Evolutionary conservation across 257 asterid species (phyloP).

Genomic region (Solanum ahanhuiri): DNA sequence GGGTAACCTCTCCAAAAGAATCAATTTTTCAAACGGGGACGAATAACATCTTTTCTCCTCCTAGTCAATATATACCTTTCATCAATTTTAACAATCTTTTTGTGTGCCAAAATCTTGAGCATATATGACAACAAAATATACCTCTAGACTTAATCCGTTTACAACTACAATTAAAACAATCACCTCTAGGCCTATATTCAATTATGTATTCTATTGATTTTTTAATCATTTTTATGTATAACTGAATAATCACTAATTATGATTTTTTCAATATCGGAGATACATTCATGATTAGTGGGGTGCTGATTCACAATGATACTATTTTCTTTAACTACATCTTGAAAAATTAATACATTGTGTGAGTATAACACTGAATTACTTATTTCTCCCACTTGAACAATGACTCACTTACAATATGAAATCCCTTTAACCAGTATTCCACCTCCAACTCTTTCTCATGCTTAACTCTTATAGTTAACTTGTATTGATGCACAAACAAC

Average conservation of each 20-base stretch:
- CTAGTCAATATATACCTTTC: neutral
- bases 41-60: neutral
- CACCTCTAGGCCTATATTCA: neutral
- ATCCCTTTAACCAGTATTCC: neutral
- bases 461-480: no score
- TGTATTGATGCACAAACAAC: no score
- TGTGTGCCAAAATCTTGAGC: neutral
- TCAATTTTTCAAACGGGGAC: neutral
- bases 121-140: neutral
- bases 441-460: neutral
- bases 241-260: neutral
- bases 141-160: neutral
- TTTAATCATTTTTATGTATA: neutral
- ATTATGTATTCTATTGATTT: neutral
- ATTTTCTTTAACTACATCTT: neutral
- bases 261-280: neutral
- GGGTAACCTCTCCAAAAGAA: neutral
- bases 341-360: neutral
- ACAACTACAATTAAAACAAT: neutral
- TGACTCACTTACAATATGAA: neutral
- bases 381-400: neutral
- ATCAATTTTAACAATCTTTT: neutral
- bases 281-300: neutral
- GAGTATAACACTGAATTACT: neutral
- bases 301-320: neutral